phyloP scores from a whole-genome alignment of 2,329 filamentous ascomycete genomes.

The Boeremia lycopersici region DNA sequence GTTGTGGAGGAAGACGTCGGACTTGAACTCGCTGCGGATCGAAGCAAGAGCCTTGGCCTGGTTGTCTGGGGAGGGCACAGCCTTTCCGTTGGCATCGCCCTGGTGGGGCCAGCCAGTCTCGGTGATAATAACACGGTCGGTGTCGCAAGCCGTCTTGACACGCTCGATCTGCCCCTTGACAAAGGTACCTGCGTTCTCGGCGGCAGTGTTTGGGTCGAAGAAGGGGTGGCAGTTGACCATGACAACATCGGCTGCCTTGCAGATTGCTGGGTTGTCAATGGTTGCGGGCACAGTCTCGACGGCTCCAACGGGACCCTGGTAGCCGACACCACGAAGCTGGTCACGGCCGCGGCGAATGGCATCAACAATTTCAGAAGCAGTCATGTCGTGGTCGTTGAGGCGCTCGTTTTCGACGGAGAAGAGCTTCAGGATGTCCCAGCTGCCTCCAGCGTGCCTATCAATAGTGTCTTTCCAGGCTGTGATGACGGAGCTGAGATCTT shows the following conservation, averaged over 20 bases:
- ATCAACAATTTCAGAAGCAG: slow-evolving; percentile 60
- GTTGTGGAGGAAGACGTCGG: slow-evolving; percentile 73
- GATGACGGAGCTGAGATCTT: slow-evolving; percentile 57
- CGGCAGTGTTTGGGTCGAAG: slow-evolving; percentile 70
- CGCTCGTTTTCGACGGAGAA: slow-evolving; percentile 82
- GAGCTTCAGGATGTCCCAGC: slow-evolving; percentile 74
- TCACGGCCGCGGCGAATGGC: slow-evolving; percentile 64
- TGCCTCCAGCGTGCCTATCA: slow-evolving; percentile 48
- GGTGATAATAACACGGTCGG: slow-evolving; percentile 73
- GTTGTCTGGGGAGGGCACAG: slow-evolving; percentile 71
- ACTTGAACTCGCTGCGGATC: slow-evolving; percentile 65
- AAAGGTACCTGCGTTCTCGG: slow-evolving; percentile 70
- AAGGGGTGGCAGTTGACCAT: slow-evolving; percentile 84
- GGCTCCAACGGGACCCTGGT: slow-evolving; percentile 74
- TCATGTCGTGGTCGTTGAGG: slow-evolving; percentile 61
- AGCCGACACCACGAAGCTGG: slow-evolving; percentile 67
- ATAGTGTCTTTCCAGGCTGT: slow-evolving; percentile 65
- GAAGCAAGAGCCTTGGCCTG: slow-evolving; percentile 70
- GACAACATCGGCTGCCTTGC: slow-evolving; percentile 75
- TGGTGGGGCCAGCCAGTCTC: slow-evolving; percentile 84
- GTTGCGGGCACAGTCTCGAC: slow-evolving; percentile 79
- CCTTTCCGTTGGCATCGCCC: slow-evolving; percentile 68
- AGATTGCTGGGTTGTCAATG: slow-evolving; percentile 71
- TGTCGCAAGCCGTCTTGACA: slow-evolving; percentile 55
- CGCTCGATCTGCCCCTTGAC: slow-evolving; percentile 61